phyloP scores from a whole-genome alignment of 192 early-diverging fungal genomes.

The Diversispora eburnea region DNA sequence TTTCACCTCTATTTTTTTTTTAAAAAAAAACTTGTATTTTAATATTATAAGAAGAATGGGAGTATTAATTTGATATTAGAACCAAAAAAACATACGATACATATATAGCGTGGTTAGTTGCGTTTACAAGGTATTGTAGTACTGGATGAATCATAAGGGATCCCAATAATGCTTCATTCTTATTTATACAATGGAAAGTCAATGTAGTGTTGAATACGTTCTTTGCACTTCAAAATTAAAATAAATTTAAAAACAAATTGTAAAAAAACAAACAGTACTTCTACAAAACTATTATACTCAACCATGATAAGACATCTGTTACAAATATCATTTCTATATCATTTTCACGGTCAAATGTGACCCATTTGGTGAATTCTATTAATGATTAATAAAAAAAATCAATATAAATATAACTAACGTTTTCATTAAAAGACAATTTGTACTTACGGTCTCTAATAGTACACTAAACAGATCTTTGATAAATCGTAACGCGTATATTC shows the following conservation, averaged over 20 bases:
- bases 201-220: constrained; percentile 20
- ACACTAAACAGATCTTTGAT: no score
- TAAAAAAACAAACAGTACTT: constrained; percentile 8
- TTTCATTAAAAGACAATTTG: constrained; percentile 17
- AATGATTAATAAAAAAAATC: constrained; percentile 19
- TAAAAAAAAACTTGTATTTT: not conserved
- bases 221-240: constrained; percentile 23
- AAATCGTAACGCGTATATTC: constrained; percentile 20
- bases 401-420: constrained; percentile 8
- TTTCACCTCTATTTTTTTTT: constrained; percentile 1
- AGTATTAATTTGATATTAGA: not conserved
- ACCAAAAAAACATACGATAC: constrained; percentile 4
- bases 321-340: constrained; percentile 22
- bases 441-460: constrained; percentile 26
- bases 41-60: not conserved
- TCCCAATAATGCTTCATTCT: constrained; percentile 17
- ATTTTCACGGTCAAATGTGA: constrained; percentile 15
- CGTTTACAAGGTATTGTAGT: constrained; percentile 21
- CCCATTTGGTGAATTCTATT: constrained; percentile 17
- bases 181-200: constrained; percentile 6
- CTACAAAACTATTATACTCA: constrained; percentile 16
- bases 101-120: not conserved
- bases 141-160: constrained; percentile 16
- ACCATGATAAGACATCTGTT: constrained; percentile 25
- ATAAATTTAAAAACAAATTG: constrained; percentile 13